phyloP scores from a whole-genome alignment of 805 yeast species.

The Yarrowia yakushimensis region DNA sequence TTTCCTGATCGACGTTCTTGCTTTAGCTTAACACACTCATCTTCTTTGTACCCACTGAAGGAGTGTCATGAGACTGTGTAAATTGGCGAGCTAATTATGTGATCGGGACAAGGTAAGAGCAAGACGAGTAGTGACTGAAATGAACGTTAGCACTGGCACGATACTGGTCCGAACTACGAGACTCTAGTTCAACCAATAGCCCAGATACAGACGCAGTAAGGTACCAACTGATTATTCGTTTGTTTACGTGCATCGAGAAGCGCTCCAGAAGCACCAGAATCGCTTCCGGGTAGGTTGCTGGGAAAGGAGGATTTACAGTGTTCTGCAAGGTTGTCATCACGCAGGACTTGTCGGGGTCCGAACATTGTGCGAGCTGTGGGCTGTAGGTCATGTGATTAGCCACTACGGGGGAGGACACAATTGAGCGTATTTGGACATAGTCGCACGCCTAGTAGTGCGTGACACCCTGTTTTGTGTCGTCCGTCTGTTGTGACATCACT shows the following conservation, averaged over 20 bases:
- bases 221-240: not conserved
- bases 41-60: not conserved
- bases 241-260: slow-evolving; percentile 15
- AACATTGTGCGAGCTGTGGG: not conserved
- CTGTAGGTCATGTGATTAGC: not conserved
- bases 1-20: not conserved
- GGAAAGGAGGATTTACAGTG: slow-evolving; percentile 13
- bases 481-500: not conserved
- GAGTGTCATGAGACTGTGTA: slow-evolving; percentile 1
- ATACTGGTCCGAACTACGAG: too few species aligned
- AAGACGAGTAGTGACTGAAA: not conserved
- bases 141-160: not conserved
- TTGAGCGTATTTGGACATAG: not conserved
- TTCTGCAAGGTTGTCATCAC: not conserved
- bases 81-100: not conserved
- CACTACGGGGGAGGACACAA: not conserved
- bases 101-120: not conserved
- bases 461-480: not conserved
- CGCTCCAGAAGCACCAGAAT: slow-evolving; percentile 1
- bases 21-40: not conserved
- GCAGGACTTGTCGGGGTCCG: not conserved
- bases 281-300: not conserved
- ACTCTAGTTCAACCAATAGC: not conserved
- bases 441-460: not conserved
- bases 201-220: not conserved